Percentiles rank a stretch among this genome's conserved stretches.
Evolutionary conservation across 1,284 basidiomycete genomes (phyloP).

Genomic region (Ceratobasidium sp.): DNA sequence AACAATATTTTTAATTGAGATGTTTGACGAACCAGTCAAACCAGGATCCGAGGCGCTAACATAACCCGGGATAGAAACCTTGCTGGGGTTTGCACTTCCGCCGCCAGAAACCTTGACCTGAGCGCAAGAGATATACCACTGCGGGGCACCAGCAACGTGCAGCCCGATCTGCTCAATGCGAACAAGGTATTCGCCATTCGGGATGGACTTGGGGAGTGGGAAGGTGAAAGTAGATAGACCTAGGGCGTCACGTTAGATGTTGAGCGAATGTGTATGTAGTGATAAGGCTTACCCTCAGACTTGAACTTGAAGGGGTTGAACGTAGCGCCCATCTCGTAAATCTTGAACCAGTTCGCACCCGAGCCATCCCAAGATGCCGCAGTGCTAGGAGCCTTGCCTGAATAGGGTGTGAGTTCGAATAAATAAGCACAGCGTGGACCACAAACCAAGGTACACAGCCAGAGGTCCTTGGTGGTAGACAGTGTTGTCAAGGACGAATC

Average conservation of each 20-base stretch:
- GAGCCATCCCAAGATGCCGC: constrained; percentile 65
- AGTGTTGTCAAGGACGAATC: constrained; percentile 54
- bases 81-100: constrained; percentile 46
- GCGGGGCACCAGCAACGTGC: constrained; percentile 39
- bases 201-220: constrained; percentile 61
- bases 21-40: constrained; percentile 27
- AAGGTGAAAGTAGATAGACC: constrained; percentile 55
- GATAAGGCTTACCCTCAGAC: background rate
- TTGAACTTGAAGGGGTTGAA: constrained; percentile 30
- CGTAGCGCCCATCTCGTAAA: constrained; percentile 63
- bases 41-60: constrained; percentile 46
- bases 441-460: constrained; percentile 61
- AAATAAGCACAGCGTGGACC: background rate
- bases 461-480: constrained; percentile 66
- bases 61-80: constrained; percentile 49
- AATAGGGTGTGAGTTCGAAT: background rate
- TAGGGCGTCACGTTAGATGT: background rate
- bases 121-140: constrained; percentile 46
- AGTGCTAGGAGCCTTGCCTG: constrained; percentile 62
- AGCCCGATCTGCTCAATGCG: constrained; percentile 62
- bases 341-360: constrained; percentile 68
- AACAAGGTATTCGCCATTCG: constrained; percentile 62
- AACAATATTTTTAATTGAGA: too few species aligned
- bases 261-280: background rate
- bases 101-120: constrained; percentile 49